These are phyloP conservation scores for Teratosphaeria viscida DNA, from an alignment of 2,329 filamentous ascomycete species.

Conservation along the genomic window DNA sequence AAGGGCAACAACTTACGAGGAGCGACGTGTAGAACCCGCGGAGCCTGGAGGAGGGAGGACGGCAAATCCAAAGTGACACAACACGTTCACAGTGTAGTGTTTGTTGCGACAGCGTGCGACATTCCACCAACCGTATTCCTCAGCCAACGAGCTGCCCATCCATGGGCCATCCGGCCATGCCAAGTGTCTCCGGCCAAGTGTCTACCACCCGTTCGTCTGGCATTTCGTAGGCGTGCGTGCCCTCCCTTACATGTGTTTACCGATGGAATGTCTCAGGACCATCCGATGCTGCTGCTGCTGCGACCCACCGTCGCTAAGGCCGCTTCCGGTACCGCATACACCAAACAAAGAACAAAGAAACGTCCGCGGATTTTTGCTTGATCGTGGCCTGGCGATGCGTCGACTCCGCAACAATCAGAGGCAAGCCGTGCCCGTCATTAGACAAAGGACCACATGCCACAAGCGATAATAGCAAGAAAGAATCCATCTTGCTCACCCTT, in stretches of 20 bases:
- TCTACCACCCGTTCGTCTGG: slow-evolving; percentile 17
- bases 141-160: slow-evolving; percentile 9
- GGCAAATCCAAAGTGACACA: slow-evolving; percentile 11
- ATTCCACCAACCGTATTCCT: slow-evolving; percentile 16
- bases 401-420: slow-evolving; percentile 24
- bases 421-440: slow-evolving; percentile 19
- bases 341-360: slow-evolving; percentile 28
- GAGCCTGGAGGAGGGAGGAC: not conserved
- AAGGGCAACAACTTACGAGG: not conserved
- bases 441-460: slow-evolving; percentile 25
- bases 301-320: slow-evolving; percentile 15
- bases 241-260: slow-evolving; percentile 21
- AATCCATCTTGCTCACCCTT: slow-evolving; percentile 11
- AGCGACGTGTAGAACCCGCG: slow-evolving; percentile 2
- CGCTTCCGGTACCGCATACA: slow-evolving; percentile 22
- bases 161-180: slow-evolving; percentile 5
- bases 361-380: slow-evolving; percentile 5
- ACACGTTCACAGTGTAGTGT: slow-evolving; percentile 12
- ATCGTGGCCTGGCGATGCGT: slow-evolving; percentile 9
- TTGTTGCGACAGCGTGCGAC: slow-evolving; percentile 18
- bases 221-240: slow-evolving; percentile 2
- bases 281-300: slow-evolving; percentile 18
- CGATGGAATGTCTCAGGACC: slow-evolving; percentile 23
- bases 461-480: slow-evolving; percentile 26
- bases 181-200: slow-evolving; percentile 4